Evolutionary conservation across 805 yeast genomes (phyloP).

Genomic region (Ogataea neopini): DNA sequence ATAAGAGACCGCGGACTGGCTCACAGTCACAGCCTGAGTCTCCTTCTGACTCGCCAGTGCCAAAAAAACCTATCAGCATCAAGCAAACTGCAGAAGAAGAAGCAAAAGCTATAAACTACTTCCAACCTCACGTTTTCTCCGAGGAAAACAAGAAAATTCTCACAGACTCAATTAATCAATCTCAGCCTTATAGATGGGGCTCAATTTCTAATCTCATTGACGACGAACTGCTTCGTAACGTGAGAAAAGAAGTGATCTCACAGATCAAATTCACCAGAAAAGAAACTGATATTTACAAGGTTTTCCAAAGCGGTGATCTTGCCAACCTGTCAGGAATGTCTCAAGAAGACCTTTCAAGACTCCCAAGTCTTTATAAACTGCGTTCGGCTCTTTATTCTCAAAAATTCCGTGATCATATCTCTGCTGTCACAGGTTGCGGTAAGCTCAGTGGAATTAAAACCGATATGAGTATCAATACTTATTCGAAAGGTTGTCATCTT

Average conservation of each 20-base stretch:
- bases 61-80: conserved; percentile 24
- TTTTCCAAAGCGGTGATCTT: conserved; percentile 84
- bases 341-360: conserved; percentile 66
- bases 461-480: conserved; percentile 90
- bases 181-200: conserved; percentile 91
- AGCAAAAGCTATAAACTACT: conserved; percentile 31
- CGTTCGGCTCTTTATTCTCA: conserved; percentile 88
- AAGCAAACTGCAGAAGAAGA: conserved; percentile 38
- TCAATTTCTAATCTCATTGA: conserved; percentile 71
- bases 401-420: conserved; percentile 75
- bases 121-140: conserved; percentile 37
- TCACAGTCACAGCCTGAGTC: neutral
- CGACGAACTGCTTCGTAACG: conserved; percentile 73
- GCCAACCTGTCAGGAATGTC: conserved; percentile 89
- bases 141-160: conserved; percentile 41
- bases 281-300: conserved; percentile 96
- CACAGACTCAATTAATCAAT: conserved; percentile 45
- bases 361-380: conserved; percentile 75
- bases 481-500: conserved; percentile 90
- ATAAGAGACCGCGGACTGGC: conserved; percentile 1
- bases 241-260: conserved; percentile 78
- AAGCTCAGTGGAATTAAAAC: conserved; percentile 87
- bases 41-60: neutral
- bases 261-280: conserved; percentile 90
- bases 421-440: conserved; percentile 82